These are phyloP conservation scores for Diaporthe humulicola DNA, from an alignment of 2,329 filamentous ascomycete genomes.

Conservation along the genomic window DNA sequence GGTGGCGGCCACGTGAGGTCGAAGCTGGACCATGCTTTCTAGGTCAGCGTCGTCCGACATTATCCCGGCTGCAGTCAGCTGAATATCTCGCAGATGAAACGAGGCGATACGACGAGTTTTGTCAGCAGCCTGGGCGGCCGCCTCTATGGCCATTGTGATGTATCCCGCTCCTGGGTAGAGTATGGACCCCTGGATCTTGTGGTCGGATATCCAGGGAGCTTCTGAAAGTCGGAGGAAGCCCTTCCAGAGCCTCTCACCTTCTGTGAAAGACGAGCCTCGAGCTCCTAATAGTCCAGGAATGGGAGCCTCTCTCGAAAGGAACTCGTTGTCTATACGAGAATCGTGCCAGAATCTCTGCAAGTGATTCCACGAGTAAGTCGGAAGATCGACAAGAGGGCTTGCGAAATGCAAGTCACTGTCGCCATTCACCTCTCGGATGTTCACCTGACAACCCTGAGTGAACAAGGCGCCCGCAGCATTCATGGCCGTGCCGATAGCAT, in stretches of 20 bases:
- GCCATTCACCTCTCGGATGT: slow-evolving; percentile 7
- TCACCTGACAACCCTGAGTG: background rate
- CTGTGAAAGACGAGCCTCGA: background rate
- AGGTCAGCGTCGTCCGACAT: slow-evolving; percentile 33
- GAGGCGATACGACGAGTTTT: background rate
- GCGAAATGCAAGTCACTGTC: slow-evolving; percentile 17
- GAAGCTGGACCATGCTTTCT: slow-evolving; percentile 33
- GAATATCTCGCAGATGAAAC: slow-evolving; percentile 33
- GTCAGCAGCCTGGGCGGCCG: background rate
- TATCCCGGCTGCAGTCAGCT: slow-evolving; percentile 32
- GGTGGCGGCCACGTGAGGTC: slow-evolving; percentile 33
- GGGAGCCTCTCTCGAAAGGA: background rate
- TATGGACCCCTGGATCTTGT: slow-evolving; percentile 13
- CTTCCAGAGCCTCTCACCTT: slow-evolving; percentile 36
- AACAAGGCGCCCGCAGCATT: background rate
- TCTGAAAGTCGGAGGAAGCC: slow-evolving; percentile 44
- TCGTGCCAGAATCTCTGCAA: slow-evolving; percentile 54
- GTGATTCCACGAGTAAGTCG: slow-evolving; percentile 63
- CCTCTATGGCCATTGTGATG: slow-evolving; percentile 36
- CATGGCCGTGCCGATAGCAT: slow-evolving; percentile 10
- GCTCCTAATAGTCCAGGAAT: background rate
- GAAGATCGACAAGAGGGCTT: slow-evolving; percentile 51
- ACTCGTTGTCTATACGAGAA: slow-evolving; percentile 35
- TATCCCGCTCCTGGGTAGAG: slow-evolving; percentile 26
- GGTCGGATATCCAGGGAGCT: slow-evolving; percentile 24